Conservation (phyloP, 2,329 filamentous ascomycete species). For the Phaeosphaeria sp. region DNA sequence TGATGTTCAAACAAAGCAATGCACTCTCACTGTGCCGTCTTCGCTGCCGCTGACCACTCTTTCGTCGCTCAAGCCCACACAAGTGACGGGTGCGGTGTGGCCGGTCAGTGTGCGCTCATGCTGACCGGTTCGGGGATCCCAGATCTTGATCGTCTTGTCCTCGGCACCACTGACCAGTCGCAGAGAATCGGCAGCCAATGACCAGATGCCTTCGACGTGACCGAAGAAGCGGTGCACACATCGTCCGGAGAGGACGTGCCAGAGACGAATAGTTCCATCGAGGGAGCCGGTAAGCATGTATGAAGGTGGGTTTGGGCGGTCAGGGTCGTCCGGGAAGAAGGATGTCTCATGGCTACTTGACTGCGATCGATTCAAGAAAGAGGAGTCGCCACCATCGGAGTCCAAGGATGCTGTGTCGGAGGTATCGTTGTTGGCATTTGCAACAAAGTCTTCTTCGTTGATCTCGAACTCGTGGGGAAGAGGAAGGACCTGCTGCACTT, state of each 20-base stretch:
- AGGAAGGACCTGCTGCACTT: slow-evolving; percentile 89
- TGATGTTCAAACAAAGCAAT: slow-evolving; percentile 35
- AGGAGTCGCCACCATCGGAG: slow-evolving; percentile 28
- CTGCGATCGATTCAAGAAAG: slow-evolving; percentile 7
- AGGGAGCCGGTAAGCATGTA: slow-evolving; percentile 95
- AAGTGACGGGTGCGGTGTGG: slow-evolving; percentile 90
- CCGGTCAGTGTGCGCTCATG: slow-evolving; percentile 93
- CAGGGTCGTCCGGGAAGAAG: slow-evolving; percentile 66
- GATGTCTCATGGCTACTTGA: slow-evolving; percentile 24
- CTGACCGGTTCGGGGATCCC: slow-evolving; percentile 90
- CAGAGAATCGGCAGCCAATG: slow-evolving; percentile 84
- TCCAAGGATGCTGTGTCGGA: slow-evolving; percentile 46
- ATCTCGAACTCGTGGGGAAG: slow-evolving; percentile 89
- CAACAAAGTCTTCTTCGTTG: slow-evolving; percentile 69
- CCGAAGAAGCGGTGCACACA: slow-evolving; percentile 95
- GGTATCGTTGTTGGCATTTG: slow-evolving; percentile 62
- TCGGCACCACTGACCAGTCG: slow-evolving; percentile 89
- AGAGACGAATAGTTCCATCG: slow-evolving; percentile 89
- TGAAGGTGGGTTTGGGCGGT: slow-evolving; percentile 76
- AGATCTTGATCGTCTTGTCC: slow-evolving; percentile 93
- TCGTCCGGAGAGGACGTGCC: slow-evolving; percentile 83
- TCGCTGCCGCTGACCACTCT: slow-evolving; percentile 91
- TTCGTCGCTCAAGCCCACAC: slow-evolving; percentile 87
- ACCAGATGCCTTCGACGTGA: slow-evolving; percentile 96
- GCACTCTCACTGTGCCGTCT: slow-evolving; percentile 85